These are phyloP conservation scores for Alternaria solani DNA, from an alignment of 2,329 filamentous ascomycete species.

Conservation along the genomic window DNA sequence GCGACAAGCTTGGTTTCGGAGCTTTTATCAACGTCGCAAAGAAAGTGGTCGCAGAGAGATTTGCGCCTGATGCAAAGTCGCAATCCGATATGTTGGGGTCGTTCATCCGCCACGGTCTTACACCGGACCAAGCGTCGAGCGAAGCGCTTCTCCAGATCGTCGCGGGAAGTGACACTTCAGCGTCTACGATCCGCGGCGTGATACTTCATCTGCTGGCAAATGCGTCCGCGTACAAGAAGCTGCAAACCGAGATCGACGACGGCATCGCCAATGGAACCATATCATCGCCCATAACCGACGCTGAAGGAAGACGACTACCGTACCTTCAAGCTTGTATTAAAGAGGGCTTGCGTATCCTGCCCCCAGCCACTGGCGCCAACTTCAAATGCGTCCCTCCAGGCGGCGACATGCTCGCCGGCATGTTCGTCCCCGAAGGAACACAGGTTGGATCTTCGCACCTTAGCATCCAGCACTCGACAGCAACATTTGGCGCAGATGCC, in stretches of 20 bases:
- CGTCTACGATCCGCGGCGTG: slow-evolving; percentile 61
- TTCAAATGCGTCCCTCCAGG: slow-evolving; percentile 49
- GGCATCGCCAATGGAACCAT: slow-evolving; percentile 50
- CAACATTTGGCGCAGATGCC: slow-evolving; percentile 29
- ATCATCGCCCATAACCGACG: slow-evolving; percentile 47
- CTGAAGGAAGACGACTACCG: slow-evolving; percentile 30
- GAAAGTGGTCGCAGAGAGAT: slow-evolving; percentile 58
- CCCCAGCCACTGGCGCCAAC: slow-evolving; percentile 24
- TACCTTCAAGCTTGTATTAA: slow-evolving; percentile 43
- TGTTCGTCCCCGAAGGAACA: slow-evolving; percentile 36
- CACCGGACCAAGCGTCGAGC: slow-evolving; percentile 52
- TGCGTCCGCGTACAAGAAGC: slow-evolving; percentile 52
- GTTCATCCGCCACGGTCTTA: slow-evolving; percentile 57
- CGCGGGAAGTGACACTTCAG: slow-evolving; percentile 66
- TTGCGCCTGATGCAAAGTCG: slow-evolving; percentile 52
- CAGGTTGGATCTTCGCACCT: slow-evolving; percentile 19
- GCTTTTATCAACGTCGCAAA: slow-evolving; percentile 56
- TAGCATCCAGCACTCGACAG: slow-evolving; percentile 21
- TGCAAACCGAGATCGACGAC: slow-evolving; percentile 56
- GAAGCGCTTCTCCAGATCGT: slow-evolving; percentile 57
- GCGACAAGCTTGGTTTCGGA: slow-evolving; percentile 54
- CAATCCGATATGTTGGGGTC: slow-evolving; percentile 61
- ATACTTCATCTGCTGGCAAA: slow-evolving; percentile 61
- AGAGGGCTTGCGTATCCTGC: slow-evolving; percentile 41
- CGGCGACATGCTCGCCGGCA: slow-evolving; percentile 29